phyloP scores from a whole-genome alignment of 208 protist species.

The Trypanosomatidae sp. region DNA sequence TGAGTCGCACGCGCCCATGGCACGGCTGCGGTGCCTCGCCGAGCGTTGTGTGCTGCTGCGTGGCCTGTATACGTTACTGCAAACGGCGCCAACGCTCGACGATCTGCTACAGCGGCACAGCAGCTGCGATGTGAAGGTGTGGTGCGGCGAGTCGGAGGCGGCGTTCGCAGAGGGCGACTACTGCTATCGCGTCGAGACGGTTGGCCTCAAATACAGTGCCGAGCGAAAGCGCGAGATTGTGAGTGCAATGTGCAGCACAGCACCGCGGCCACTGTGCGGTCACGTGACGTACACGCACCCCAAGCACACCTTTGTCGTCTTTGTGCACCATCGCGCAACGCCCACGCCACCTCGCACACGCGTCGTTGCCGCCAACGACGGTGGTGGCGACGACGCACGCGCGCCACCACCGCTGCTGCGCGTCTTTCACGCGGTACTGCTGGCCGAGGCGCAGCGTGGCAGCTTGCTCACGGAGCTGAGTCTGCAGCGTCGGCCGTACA shows the following conservation, averaged over 20 bases:
- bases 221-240: constrained; percentile 32
- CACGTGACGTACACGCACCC: constrained; percentile 11
- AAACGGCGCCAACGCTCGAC: constrained; percentile 23
- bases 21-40: constrained; percentile 9
- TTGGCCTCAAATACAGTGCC: constrained; percentile 45
- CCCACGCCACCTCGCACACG: constrained; percentile 17
- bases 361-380: too few species aligned
- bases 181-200: constrained; percentile 49
- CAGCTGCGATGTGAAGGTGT: background rate
- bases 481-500: constrained; percentile 80
- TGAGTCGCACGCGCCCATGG: constrained; percentile 6
- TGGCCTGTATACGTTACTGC: constrained; percentile 32
- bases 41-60: constrained; percentile 29
- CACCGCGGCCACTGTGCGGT: too few species aligned
- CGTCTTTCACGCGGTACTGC: constrained; percentile 26
- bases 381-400: too few species aligned
- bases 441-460: constrained; percentile 18
- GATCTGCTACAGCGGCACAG: constrained; percentile 8
- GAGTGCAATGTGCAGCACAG: constrained; percentile 6
- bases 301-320: constrained; percentile 19
- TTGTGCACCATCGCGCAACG: constrained; percentile 42
- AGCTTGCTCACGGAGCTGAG: constrained; percentile 54
- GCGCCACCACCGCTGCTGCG: constrained; percentile 22
- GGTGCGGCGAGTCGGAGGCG: constrained; percentile 13
- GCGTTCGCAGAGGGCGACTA: constrained; percentile 11